Evolutionary conservation across 371 early-diverging fungal species (phyloP).

Genomic region (Cokeromyces recurvatus): DNA sequence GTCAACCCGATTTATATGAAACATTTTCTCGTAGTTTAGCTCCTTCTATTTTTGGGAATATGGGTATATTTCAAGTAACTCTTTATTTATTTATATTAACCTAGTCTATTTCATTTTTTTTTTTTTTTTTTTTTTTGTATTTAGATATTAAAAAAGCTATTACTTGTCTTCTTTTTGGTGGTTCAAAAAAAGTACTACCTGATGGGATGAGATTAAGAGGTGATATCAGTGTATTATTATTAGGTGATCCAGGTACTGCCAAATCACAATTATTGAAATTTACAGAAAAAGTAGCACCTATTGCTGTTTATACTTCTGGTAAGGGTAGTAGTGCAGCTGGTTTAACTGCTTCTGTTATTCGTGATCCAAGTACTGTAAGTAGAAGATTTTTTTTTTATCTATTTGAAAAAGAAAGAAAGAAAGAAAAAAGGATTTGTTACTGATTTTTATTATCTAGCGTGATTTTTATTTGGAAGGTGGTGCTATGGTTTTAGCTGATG

Average conservation of each 20-base stretch:
- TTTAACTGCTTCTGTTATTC: conserved; percentile 97
- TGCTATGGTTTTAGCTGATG: conserved; percentile 99
- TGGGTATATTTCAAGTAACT: too few relatives aligned
- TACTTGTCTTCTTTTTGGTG: conserved; percentile 97
- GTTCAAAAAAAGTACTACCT: conserved; percentile 92
- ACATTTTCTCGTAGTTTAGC: conserved; percentile 90
- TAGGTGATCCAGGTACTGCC: conserved; percentile 99
- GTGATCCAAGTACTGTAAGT: conserved; percentile 77
- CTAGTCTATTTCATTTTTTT: conserved; percentile 5
- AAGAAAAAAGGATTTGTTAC: too few relatives aligned
- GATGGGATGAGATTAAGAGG: conserved; percentile 98
- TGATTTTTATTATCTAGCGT: conserved; percentile 61
- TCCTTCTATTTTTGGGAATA: conserved; percentile 95
- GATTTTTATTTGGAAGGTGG: conserved; percentile 99
- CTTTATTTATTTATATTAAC: too few relatives aligned
- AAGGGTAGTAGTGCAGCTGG: conserved; percentile 99
- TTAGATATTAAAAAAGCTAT: conserved; percentile 98
- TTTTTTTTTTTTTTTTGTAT: too few relatives aligned
- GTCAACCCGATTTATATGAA: conserved; percentile 83
- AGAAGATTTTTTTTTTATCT: not conserved
- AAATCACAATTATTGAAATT: conserved; percentile 99
- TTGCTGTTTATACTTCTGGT: conserved; percentile 98
- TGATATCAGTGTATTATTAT: conserved; percentile 98
- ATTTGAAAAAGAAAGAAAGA: too few relatives aligned
- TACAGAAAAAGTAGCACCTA: conserved; percentile 95